Conservation (phyloP, 2,329 filamentous ascomycete species). For the Xylariaceae sp. region DNA sequence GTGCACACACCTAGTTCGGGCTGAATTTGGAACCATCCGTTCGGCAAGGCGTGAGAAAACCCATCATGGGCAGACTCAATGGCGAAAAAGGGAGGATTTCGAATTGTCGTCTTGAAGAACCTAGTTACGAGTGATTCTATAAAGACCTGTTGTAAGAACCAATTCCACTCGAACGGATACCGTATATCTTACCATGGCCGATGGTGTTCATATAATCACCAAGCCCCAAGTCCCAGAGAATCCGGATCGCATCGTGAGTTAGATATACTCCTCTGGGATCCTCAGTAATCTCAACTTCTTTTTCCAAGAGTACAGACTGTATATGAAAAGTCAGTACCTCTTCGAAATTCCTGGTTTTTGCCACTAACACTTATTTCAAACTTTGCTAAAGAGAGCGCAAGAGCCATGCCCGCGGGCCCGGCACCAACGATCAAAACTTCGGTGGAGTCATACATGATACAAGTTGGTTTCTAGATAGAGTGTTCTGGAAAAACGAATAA, state of each 20-base stretch:
- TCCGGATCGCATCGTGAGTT: slow-evolving; percentile 24
- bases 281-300: slow-evolving; percentile 21
- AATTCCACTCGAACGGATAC: background rate
- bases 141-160: background rate
- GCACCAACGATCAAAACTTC: slow-evolving; percentile 27
- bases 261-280: slow-evolving; percentile 26
- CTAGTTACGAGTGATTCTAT: slow-evolving; percentile 15
- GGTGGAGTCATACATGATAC: slow-evolving; percentile 13
- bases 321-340: background rate
- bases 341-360: background rate
- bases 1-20: slow-evolving; percentile 19
- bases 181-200: slow-evolving; percentile 20
- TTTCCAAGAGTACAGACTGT: slow-evolving; percentile 26
- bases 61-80: slow-evolving; percentile 12
- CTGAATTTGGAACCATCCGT: slow-evolving; percentile 22
- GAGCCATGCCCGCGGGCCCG: slow-evolving; percentile 23
- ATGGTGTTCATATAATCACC: slow-evolving; percentile 20
- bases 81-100: slow-evolving; percentile 17
- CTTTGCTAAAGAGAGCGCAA: slow-evolving; percentile 22
- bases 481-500: too few species aligned
- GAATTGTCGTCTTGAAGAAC: slow-evolving; percentile 22
- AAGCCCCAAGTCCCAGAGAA: slow-evolving; percentile 25
- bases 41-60: slow-evolving; percentile 20
- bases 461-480: too few species aligned
- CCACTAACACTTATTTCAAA: slow-evolving; percentile 22